Evolutionary conservation across 768 basidiomycete species (phyloP).

Genomic region (Paxillus rubicundulus): DNA sequence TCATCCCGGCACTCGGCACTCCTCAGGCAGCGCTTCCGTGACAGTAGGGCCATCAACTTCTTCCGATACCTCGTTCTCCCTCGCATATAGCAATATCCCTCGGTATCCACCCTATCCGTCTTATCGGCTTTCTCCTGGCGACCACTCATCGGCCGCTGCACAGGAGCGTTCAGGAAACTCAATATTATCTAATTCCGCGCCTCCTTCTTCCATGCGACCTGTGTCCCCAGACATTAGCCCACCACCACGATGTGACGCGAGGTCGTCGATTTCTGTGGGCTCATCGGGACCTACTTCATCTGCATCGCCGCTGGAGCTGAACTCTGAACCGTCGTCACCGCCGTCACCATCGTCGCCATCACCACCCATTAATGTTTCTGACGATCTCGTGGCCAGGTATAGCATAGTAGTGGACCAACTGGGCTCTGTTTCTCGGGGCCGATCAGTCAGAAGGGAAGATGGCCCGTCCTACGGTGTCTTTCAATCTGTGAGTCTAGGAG

Average conservation of each 20-base stretch:
- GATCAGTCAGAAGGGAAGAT: conserved; percentile 5
- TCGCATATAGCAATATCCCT: conserved; percentile 22
- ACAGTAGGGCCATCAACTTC: conserved; percentile 7
- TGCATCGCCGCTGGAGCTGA: conserved; percentile 20
- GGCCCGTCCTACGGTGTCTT: conserved; percentile 1
- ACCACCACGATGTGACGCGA: conserved; percentile 1
- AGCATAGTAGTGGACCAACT: neutral
- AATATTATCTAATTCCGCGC: conserved; percentile 4
- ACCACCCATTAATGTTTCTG: conserved; percentile 10
- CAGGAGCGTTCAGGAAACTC: conserved; percentile 17
- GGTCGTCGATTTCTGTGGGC: conserved; percentile 13
- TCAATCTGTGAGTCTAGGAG: conserved; percentile 1
- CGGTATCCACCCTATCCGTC: conserved; percentile 23
- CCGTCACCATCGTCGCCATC: conserved; percentile 7
- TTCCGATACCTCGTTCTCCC: conserved; percentile 15
- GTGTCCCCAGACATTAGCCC: conserved; percentile 10
- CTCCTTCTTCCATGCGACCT: conserved; percentile 18
- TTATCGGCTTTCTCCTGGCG: conserved; percentile 18
- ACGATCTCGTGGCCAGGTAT: conserved; percentile 19
- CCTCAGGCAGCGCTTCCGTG: conserved; percentile 11
- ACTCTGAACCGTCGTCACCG: conserved; percentile 14
- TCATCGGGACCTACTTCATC: conserved; percentile 2
- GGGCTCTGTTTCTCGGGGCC: neutral
- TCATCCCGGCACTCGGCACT: conserved; percentile 4
- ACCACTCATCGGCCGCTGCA: conserved; percentile 12